Percentiles rank a stretch among this genome's conserved stretches.
phyloP scores from a whole-genome alignment of 768 basidiomycete genomes.

The Suillus spraguei region DNA sequence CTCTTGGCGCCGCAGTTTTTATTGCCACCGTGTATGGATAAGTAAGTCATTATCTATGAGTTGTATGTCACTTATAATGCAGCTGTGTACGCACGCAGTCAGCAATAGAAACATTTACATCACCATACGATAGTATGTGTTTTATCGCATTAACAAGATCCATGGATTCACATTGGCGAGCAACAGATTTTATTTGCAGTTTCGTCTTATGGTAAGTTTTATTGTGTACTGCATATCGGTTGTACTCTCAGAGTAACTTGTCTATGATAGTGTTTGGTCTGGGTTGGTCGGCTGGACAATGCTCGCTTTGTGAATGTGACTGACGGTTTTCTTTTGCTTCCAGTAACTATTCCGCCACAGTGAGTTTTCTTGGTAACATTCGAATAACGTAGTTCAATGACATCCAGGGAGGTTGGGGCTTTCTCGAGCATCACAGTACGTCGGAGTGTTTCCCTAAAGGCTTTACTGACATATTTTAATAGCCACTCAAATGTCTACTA shows the following conservation, averaged over 20 bases:
- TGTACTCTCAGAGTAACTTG: not conserved
- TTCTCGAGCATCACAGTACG: not conserved
- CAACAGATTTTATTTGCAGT: not conserved
- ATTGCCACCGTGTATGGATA: conserved; percentile 15
- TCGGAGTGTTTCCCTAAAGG: not conserved
- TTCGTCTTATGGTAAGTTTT: conserved; percentile 5
- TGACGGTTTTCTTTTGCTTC: not conserved
- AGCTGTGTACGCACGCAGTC: not conserved
- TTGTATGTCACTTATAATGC: not conserved
- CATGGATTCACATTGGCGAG: not conserved
- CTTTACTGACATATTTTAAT: not conserved
- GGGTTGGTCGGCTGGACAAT: not conserved
- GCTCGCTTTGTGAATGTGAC: not conserved
- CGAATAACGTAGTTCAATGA: not conserved
- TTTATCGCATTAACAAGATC: not conserved
- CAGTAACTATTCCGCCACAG: not conserved
- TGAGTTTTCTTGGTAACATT: not conserved
- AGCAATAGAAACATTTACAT: conserved; percentile 6
- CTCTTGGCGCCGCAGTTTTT: conserved; percentile 3
- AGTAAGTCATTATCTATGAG: not conserved
- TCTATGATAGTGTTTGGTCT: conserved; percentile 7
- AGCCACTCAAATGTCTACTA: not conserved
- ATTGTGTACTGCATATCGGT: not conserved
- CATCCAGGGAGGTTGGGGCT: not conserved
- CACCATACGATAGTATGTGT: conserved; percentile 2